Conservation (phyloP, 176 grass and related monocot species). For the Microstegium vimineum region DNA sequence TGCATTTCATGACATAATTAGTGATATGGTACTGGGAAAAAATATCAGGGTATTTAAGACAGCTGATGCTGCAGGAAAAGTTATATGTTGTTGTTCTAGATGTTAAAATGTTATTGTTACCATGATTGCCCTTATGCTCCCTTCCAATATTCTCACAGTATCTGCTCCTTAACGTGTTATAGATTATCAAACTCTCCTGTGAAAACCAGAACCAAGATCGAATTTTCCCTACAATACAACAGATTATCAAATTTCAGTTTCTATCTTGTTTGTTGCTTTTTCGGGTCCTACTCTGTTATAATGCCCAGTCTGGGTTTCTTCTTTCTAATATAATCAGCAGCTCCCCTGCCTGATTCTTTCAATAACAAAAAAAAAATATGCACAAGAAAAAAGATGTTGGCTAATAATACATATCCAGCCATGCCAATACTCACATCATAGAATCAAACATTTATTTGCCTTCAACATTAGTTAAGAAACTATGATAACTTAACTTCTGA, state of each 20-base stretch:
- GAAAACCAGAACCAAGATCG: slow-evolving; percentile 94
- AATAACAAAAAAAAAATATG: slow-evolving; percentile 1
- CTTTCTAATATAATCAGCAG: not conserved
- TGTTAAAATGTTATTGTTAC: slow-evolving; percentile 45
- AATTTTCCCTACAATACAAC: slow-evolving; percentile 65
- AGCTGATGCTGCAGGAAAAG: not conserved
- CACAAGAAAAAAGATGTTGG: not conserved
- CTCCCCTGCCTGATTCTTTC: not conserved
- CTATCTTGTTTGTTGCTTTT: not conserved
- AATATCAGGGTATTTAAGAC: not conserved
- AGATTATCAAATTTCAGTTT: not conserved
- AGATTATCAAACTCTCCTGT: slow-evolving; percentile 70
- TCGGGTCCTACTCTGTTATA: not conserved
- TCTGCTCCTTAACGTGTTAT: slow-evolving; percentile 81
- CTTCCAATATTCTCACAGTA: slow-evolving; percentile 96
- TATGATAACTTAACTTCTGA: not conserved
- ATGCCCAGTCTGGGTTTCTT: not conserved
- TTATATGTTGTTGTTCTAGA: not conserved
- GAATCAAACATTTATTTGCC: slow-evolving; percentile 1
- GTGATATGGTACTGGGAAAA: slow-evolving; percentile 21
- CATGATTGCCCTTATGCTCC: slow-evolving; percentile 99
- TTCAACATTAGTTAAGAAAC: not conserved
- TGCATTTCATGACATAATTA: slow-evolving; percentile 11
- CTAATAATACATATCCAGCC: not conserved
- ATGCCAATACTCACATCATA: not conserved